A percentile compares a stretch with the other conserved stretches of the same genome.
Evolutionary conservation across 176 grass and related monocot species (phyloP).

Genomic region (Oryza glaberrima): DNA sequence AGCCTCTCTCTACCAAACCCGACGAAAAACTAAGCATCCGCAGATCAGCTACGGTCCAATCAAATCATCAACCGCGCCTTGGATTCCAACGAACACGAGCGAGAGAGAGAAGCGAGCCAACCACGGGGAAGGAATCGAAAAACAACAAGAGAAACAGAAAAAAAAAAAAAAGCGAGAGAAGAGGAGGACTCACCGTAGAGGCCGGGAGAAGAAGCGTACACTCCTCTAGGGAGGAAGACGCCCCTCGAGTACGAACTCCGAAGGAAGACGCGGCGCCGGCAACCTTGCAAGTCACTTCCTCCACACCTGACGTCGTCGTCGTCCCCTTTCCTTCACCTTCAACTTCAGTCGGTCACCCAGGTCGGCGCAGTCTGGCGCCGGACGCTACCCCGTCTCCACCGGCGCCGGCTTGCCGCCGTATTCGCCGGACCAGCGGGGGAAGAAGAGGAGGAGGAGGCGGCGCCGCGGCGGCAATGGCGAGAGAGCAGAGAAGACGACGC

Average conservation of each 20-base stretch:
- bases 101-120: no score
- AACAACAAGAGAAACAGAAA: neutral
- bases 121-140: neutral
- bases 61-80: neutral
- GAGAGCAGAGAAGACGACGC: neutral
- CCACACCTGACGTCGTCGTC: neutral
- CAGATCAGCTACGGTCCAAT: neutral
- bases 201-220: neutral
- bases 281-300: neutral
- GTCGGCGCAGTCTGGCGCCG: neutral
- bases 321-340: neutral
- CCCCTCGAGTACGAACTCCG: no score
- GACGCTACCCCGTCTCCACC: neutral
- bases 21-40: no score
- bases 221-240: neutral
- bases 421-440: neutral
- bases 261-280: neutral
- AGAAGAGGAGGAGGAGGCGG: neutral
- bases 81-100: neutral
- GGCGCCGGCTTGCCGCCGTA: slow-evolving; percentile 7
- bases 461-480: neutral
- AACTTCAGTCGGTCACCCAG: neutral
- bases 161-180: neutral
- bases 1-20: neutral
- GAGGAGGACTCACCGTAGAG: neutral